Base-by-base conservation (phyloP, 2,329 filamentous ascomycete genomes). In the Hypoxylon sp. region DNA sequence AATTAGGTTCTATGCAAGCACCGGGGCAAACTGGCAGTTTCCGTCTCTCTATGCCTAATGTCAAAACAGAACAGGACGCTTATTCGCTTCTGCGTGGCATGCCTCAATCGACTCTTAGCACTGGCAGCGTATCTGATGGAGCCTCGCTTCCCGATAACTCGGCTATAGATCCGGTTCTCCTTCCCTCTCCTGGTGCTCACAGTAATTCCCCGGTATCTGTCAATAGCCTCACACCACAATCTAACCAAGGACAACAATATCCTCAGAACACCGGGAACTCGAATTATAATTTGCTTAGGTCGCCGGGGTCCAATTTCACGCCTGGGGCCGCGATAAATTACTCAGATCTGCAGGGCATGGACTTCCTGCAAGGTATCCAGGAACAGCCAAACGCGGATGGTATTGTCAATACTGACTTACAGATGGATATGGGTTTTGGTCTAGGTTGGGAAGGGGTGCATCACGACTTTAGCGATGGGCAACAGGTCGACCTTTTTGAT, bases 401-500 rank as follows among this genome's bases (percentile, higher is more conserved):
- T 27, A 67, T 72, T 62, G 65, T 62, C 67, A 78, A 70, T 69
- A 80, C 68, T 75, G 86, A 87, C 72, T 76, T 82, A 70, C 84
- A 87, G 78, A 83, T 90, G 73, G 89, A 92, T 70, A 83, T 92
- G 50, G 89, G 89, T 0, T 89, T 90, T 70, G 90, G 90, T 62
- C 83, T 93, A 50, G 89, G 89, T 35, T 89, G 88, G 86, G 84
- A 89, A 66, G 83, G 85, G 11, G 82, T 89, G 75, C 84, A 88
- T 73, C 88, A 91, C 72, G 90, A 91, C 73, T 91, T 85, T 65
- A 83, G 83, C 64, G 86, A 89, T 51, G 84, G 84, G 55, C 83
- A 87, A 75, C 85, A 89, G 75, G 84, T 92, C 75, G 87, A 92
- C 65, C 85, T 90, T 0, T 92, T 93, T 78, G 91, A 92, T 75